Evolutionary conservation across 2,329 filamentous ascomycete genomes (phyloP), one percentile per base, ranked within the genome.

Genomic region (Acrocalymma vagum): DNA sequence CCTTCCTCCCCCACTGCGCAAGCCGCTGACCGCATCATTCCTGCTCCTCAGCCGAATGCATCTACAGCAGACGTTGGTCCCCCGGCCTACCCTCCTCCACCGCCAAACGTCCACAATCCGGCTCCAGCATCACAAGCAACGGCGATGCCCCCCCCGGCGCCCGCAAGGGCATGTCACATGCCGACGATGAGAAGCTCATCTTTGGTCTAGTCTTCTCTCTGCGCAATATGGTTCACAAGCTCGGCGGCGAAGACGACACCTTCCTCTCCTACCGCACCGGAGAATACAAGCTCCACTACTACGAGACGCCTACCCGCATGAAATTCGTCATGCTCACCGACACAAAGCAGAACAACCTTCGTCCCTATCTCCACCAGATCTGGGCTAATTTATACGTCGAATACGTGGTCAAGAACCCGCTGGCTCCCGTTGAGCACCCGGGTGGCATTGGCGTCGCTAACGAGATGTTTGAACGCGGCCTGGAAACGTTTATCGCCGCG

Each of bases 381-480:
- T 99, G 96, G 71, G 95, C 96, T 43, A 97, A 95, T 69, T 82
- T 97, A 16, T 99, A 94, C 76, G 93, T 99, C 13, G 94, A 99
- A 75, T 99, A 94, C 62, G 83, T 86, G 20, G 81, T 85, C 34
- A 86, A 86, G 63, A 85, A 83, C 46, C 83, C 83, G 3, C 70
- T 86, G 14, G 79, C 81, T 23, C 83, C 83, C 0, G 70, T 76
- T 1, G 83, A 85, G 58, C 82, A 85, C 62, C 78, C 80, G 0
- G 78, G 79, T 8, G 83, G 83, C 9, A 68, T 83, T 21, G 83
- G 83, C 3, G 82, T 86, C 24, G 79, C 82, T 42, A 86, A 85
- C 55, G 82, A 86, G 65, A 68, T 86, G 38, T 86, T 86, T 55
- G 83, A 86, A 60, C 72, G 78, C 38, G 83, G 81, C 6, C 68